Percentiles rank a stretch among this genome's conserved stretches.
Evolutionary conservation across 2,329 filamentous ascomycete genomes (phyloP).

Genomic region (Tothia fuscella): DNA sequence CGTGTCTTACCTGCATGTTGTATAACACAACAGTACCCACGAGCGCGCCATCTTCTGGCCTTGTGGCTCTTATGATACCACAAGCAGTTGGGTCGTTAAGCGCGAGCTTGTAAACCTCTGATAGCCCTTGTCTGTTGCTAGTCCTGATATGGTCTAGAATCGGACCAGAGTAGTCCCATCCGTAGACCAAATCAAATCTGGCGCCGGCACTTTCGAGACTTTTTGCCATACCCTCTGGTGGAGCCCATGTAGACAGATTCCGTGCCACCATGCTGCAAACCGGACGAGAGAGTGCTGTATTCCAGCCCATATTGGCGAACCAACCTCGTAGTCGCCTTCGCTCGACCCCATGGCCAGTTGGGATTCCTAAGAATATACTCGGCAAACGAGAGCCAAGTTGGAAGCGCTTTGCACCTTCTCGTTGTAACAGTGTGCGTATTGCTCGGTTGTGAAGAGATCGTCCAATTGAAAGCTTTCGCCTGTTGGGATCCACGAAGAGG

Average conservation of each 20-base stretch:
- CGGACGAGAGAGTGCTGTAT: constrained; percentile 50
- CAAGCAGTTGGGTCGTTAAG: constrained; percentile 59
- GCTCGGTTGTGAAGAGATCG: constrained; percentile 80
- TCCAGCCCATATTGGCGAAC: constrained; percentile 89
- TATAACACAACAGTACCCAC: constrained; percentile 64
- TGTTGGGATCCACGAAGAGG: constrained; percentile 77
- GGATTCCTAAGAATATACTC: constrained; percentile 77
- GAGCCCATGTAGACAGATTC: constrained; percentile 59
- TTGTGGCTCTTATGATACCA: constrained; percentile 73
- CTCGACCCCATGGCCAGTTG: constrained; percentile 50
- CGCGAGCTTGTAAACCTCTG: constrained; percentile 68
- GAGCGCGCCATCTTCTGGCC: constrained; percentile 52
- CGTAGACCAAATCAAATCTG: constrained; percentile 74
- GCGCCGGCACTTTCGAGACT: constrained; percentile 56
- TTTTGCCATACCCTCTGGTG: constrained; percentile 64
- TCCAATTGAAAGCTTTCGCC: constrained; percentile 81
- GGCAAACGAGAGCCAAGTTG: constrained; percentile 74
- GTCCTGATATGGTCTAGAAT: constrained; percentile 65
- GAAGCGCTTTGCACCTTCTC: constrained; percentile 61
- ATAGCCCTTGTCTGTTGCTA: constrained; percentile 62
- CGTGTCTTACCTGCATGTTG: neutral
- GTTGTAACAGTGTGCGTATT: constrained; percentile 60
- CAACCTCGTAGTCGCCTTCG: constrained; percentile 55
- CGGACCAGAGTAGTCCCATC: constrained; percentile 60
- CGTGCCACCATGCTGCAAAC: constrained; percentile 63